Base-by-base conservation (phyloP, 331 rosid genomes). In the Erythrophleum ivorense region DNA sequence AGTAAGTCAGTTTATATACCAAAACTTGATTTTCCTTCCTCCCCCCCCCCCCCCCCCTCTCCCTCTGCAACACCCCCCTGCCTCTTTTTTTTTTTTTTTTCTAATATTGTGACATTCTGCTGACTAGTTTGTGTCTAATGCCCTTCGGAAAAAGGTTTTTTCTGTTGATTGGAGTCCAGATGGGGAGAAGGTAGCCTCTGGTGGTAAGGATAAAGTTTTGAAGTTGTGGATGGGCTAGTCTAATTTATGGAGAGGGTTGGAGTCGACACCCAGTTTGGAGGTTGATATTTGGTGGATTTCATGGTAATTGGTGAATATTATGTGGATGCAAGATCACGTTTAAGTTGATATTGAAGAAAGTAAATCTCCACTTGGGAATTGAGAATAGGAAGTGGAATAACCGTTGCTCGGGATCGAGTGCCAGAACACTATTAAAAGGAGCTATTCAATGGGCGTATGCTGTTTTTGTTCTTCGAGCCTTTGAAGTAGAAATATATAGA, bases 111-210 rank as follows among this genome's bases (percentile, higher is more conserved):
- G 5, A 9, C n/a, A 3, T n/a, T 74, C 11, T 75, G 10, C 70
- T 77, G 55, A 31, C 75, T 78, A 13, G 78, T 72, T 57, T 68
- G 33, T 48, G 62, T 46, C 29, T 29, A 60, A 46, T 71, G 78
- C 77, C 38, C 9, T 70, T 46, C 52, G 50, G 49, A 62, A 57
- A n/a, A 86, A 96, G 99, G 99, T 96, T 55, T 93, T 81, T 80
- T 91, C 95, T 15, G 99, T 96, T 76, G 99, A 96, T 84, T 96
- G 99, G 99, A 92, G 98, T 87, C 98, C 98, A 4, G 97, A 92
- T 72, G 99, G 99, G 34, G 98, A 94, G 88, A 96, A 96, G 82
- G 99, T 96, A 53, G 99, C 90, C 53, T 96, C 98, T 14, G 99
- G 99, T 82, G 99, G 99, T 16, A 93, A 93, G 87, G 97, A 95